A percentile compares a stretch with the other conserved stretches of the same genome.
phyloP scores from a whole-genome alignment of 495 filamentous ascomycete genomes.

The Penicillium fimorum region DNA sequence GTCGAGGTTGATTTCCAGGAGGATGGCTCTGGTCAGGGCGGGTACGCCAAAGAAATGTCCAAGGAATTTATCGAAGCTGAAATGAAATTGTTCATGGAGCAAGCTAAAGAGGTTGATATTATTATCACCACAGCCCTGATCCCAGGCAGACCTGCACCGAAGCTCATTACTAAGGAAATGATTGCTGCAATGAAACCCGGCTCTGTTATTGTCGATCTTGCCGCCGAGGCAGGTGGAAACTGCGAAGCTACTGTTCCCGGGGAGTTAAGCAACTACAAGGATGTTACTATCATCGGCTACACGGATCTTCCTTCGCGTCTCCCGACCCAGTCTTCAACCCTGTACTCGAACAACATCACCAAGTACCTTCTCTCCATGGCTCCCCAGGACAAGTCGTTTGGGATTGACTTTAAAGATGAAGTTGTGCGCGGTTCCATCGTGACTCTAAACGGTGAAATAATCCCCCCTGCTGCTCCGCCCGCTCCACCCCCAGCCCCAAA shows the following conservation, averaged over 20 bases:
- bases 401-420: slow-evolving; percentile 72
- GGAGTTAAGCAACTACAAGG: slow-evolving; percentile 64
- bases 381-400: slow-evolving; percentile 69
- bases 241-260: slow-evolving; percentile 73
- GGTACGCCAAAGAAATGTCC: slow-evolving; percentile 86
- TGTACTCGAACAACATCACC: slow-evolving; percentile 86
- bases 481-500: slow-evolving; percentile 65
- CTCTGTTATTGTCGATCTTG: slow-evolving; percentile 77
- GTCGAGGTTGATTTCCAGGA: slow-evolving; percentile 81
- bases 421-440: slow-evolving; percentile 79
- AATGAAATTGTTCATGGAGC: slow-evolving; percentile 82
- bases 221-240: slow-evolving; percentile 78
- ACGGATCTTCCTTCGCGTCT: slow-evolving; percentile 78
- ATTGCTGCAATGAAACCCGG: slow-evolving; percentile 77
- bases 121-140: slow-evolving; percentile 83
- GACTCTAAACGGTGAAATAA: slow-evolving; percentile 66
- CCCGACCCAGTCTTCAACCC: slow-evolving; percentile 75
- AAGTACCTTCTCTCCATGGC: slow-evolving; percentile 77
- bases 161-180: slow-evolving; percentile 75
- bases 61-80: slow-evolving; percentile 85
- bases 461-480: slow-evolving; percentile 69
- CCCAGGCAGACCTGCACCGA: slow-evolving; percentile 72
- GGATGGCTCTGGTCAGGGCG: slow-evolving; percentile 76
- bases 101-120: slow-evolving; percentile 76
- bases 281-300: slow-evolving; percentile 79